Conservation (phyloP, 768 basidiomycete genomes). For the Calocera viscosa region DNA sequence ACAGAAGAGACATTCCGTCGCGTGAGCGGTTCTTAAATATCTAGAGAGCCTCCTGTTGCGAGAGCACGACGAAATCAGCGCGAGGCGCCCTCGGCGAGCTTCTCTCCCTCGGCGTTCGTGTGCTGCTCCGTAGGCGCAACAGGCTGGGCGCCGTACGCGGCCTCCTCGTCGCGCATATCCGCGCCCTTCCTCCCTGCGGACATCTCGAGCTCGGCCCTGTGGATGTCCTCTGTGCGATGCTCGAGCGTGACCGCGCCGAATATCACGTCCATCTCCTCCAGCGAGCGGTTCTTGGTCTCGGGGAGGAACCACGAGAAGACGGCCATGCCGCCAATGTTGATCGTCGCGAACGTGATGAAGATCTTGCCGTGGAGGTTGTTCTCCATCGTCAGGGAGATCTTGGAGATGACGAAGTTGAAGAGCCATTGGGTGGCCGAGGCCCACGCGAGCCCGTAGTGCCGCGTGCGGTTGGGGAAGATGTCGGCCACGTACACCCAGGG, state of each 20-base stretch:
- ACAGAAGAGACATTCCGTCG: not conserved
- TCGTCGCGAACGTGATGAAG: constrained; percentile 62
- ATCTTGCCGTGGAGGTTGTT: constrained; percentile 56
- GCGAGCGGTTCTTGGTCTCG: constrained; percentile 47
- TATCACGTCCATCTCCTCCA: constrained; percentile 41
- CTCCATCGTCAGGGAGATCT: constrained; percentile 54
- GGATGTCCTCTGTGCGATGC: constrained; percentile 41
- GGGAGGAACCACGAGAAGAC: constrained; percentile 57
- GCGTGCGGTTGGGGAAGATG: constrained; percentile 74
- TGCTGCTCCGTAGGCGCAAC: not conserved
- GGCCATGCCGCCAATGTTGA: constrained; percentile 61
- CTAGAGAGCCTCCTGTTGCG: not conserved
- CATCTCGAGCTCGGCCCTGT: constrained; percentile 12
- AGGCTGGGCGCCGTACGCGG: not conserved
- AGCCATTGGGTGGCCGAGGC: constrained; percentile 75
- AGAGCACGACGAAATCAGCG: not conserved
- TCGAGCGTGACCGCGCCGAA: constrained; percentile 33
- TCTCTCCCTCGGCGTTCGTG: not conserved
- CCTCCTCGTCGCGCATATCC: not conserved
- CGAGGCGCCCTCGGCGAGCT: not conserved
- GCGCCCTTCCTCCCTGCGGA: not conserved
- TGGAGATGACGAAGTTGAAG: constrained; percentile 63
- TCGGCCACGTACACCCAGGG: constrained; percentile 63
- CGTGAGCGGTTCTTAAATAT: not conserved
- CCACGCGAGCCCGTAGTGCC: constrained; percentile 64